These are phyloP conservation scores for Ganoderma multipileum DNA, from an alignment of 1,284 basidiomycete species.

Conservation along the genomic window DNA sequence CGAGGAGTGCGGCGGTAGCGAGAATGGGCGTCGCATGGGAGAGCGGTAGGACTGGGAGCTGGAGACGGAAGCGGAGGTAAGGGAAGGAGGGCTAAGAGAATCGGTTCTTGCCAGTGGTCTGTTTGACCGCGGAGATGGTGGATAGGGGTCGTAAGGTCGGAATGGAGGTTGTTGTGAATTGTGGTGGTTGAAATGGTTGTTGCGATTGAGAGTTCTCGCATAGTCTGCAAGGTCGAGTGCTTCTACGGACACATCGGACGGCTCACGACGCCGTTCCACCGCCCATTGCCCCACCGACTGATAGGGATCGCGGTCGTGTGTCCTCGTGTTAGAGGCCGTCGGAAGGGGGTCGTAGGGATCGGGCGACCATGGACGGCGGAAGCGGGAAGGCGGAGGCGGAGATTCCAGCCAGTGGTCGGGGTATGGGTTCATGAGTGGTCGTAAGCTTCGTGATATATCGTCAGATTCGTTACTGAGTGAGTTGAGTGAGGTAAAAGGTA, in stretches of 20 bases:
- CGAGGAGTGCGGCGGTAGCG: conserved; percentile 49
- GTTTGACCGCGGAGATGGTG: conserved; percentile 45
- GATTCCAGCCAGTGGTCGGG: conserved; percentile 53
- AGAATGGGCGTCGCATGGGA: conserved; percentile 51
- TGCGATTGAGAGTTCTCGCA: conserved; percentile 52
- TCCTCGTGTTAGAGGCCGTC: conserved; percentile 36
- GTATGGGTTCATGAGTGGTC: conserved; percentile 45
- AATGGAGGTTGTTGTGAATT: conserved; percentile 34
- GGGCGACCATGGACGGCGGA: conserved; percentile 67
- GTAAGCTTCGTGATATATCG: conserved; percentile 32
- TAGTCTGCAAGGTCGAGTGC: conserved; percentile 77
- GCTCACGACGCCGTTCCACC: conserved; percentile 47
- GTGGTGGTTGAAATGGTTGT: conserved; percentile 39
- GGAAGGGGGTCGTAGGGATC: conserved; percentile 62
- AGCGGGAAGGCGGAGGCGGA: conserved; percentile 58
- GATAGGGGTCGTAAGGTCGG: conserved; percentile 44
- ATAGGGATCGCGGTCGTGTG: conserved; percentile 17
- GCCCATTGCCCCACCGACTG: conserved; percentile 30
- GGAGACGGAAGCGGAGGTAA: conserved; percentile 52
- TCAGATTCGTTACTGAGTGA: conserved; percentile 18
- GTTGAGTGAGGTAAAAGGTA: neutral
- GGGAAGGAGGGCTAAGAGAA: conserved; percentile 51
- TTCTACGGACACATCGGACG: conserved; percentile 70
- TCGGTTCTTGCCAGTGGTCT: conserved; percentile 48
- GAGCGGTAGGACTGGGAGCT: conserved; percentile 41